Percentiles rank a stretch among this genome's conserved stretches.
Conservation (phyloP, 2,329 filamentous ascomycete genomes). For the Alternaria brassicicola region DNA sequence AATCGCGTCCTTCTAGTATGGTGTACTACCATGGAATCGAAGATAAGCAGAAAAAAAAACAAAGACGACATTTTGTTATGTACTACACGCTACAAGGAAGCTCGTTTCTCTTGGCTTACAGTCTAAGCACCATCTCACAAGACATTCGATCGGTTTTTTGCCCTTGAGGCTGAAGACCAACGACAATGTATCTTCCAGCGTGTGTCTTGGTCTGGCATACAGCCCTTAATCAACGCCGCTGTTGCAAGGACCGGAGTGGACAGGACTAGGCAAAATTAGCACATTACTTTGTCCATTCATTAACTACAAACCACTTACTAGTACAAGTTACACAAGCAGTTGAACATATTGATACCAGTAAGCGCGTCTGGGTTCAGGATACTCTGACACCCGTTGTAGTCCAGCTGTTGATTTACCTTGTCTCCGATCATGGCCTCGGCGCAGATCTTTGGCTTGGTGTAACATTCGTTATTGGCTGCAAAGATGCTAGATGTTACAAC, state of each 20-base stretch:
- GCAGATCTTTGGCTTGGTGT: background rate
- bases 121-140: background rate
- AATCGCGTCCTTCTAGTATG: background rate
- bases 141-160: background rate
- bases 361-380: background rate
- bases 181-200: background rate
- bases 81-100: background rate
- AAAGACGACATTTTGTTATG: background rate
- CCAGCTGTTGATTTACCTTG: background rate
- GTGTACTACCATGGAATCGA: background rate
- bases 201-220: background rate
- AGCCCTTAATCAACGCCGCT: background rate
- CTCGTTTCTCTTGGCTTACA: background rate
- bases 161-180: background rate
- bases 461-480: background rate
- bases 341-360: background rate
- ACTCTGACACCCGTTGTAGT: background rate
- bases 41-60: background rate
- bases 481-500: background rate
- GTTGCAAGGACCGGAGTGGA: background rate
- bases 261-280: background rate
- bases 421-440: conserved; percentile 6
- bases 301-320: background rate
- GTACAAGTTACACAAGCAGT: conserved; percentile 3
- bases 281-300: background rate